Conservation (phyloP, 768 basidiomycete genomes). For the Tephrocybe sp. region DNA sequence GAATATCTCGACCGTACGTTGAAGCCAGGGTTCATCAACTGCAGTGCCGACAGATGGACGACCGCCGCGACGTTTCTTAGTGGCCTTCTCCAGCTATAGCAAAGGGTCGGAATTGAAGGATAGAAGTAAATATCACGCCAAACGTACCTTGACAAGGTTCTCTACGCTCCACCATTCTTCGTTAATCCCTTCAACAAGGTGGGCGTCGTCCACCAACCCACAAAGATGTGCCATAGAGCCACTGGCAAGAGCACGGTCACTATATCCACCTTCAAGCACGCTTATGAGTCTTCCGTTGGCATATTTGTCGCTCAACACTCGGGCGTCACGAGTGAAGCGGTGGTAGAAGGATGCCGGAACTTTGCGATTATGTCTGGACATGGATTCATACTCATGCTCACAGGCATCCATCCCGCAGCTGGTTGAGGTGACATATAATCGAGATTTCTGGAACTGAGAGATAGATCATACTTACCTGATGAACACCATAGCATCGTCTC, state of each 20-base stretch:
- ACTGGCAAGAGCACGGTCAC: slow-evolving; percentile 82
- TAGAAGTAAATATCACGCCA: neutral
- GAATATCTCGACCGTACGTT: slow-evolving; percentile 50
- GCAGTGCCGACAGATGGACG: slow-evolving; percentile 34
- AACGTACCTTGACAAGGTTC: slow-evolving; percentile 56
- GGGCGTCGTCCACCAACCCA: slow-evolving; percentile 51
- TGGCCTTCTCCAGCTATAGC: slow-evolving; percentile 60
- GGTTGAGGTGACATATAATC: neutral
- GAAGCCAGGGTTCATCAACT: slow-evolving; percentile 52
- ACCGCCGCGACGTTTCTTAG: slow-evolving; percentile 57
- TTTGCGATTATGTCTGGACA: slow-evolving; percentile 90
- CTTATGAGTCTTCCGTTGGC: slow-evolving; percentile 74
- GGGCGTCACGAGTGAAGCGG: slow-evolving; percentile 74
- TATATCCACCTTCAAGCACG: slow-evolving; percentile 94
- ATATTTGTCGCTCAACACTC: slow-evolving; percentile 58
- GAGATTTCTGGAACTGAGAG: neutral
- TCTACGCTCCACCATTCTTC: slow-evolving; percentile 63
- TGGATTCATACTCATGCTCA: slow-evolving; percentile 85
- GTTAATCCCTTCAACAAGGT: slow-evolving; percentile 33
- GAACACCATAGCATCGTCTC: slow-evolving; percentile 75
- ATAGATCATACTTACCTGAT: slow-evolving; percentile 62
- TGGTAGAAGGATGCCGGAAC: slow-evolving; percentile 86
- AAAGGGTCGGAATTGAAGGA: neutral
- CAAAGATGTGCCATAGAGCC: slow-evolving; percentile 80
- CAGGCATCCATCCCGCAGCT: slow-evolving; percentile 96